Base-by-base conservation (phyloP, 2,329 filamentous ascomycete genomes). In the Cercospora sojina region DNA sequence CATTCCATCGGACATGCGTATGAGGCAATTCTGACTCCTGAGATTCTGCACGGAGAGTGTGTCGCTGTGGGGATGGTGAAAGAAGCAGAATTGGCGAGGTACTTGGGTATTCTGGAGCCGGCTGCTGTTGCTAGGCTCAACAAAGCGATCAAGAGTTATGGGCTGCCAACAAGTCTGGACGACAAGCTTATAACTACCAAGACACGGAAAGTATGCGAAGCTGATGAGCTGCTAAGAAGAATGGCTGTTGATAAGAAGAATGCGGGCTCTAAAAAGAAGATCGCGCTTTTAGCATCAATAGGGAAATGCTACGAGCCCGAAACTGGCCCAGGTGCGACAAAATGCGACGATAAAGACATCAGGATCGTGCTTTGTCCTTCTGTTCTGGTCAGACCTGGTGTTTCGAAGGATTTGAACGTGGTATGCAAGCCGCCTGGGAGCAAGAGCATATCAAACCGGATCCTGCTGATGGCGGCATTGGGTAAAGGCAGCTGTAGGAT, bases 241-340 rank as follows among this genome's bases (percentile, higher is more conserved):
- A 99, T 99, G 95, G 93, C 91, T 0, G 90, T 99, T 8, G 95
- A 99, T 81, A 99, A 99, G 86, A 99, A 99, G 84, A 99, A 99
- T 71, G 91, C 96, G 53, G 95, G 95, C 1, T 87, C 87, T 66
- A 93, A 94, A 79, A 99, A 99, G 84, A 98, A 97, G 81, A 91
- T 99, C 69, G 94, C 97, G 6, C 86, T 99, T 7, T 84, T 99
- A 10, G 93, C 93, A 0, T 91, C 91, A 12, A 96, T 99, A 76
- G 95, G 95, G 65, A 88, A 90, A 74, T 96, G 93, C 0, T 81
- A 94, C 75, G 95, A 99, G 80, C 90, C 88, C 63, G 91, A 90
- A 78, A 63, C 60, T 35, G 60, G 60, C 25, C 60, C 60, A 18
- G 60, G 60, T 32, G 95, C 95, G 29, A 97, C 90, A 72, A 88